A percentile compares a stretch with the other conserved stretches of the same genome.
phyloP scores from a whole-genome alignment of 306 rosid species.

The Fragaria vesca region DNA sequence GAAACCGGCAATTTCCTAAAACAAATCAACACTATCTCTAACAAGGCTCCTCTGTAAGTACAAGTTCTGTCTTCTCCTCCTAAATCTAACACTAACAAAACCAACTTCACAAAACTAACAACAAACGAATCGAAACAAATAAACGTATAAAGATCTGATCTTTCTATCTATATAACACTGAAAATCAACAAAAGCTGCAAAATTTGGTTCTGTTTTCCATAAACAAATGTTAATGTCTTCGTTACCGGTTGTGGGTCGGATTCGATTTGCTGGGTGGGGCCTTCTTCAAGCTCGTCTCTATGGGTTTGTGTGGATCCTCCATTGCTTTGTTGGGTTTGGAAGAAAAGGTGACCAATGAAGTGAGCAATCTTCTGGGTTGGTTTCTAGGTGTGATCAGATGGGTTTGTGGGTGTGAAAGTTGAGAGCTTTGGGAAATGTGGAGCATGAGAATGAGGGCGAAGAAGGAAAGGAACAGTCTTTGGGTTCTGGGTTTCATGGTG shows the following conservation, averaged over 20 bases:
- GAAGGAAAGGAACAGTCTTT: constrained; percentile 34
- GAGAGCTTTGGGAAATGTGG: constrained; percentile 29
- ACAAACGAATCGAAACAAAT: constrained; percentile 8
- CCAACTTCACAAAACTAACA: background rate
- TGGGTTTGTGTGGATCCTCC: constrained; percentile 42
- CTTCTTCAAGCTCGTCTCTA: constrained; percentile 49
- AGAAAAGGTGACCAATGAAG: constrained; percentile 33
- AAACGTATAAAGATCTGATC: constrained; percentile 27
- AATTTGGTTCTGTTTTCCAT: constrained; percentile 38
- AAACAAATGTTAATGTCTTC: constrained; percentile 11
- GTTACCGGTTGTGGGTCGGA: constrained; percentile 66
- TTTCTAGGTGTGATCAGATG: constrained; percentile 25
- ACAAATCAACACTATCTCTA: constrained; percentile 21
- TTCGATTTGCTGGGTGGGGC: constrained; percentile 66
- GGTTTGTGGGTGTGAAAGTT: constrained; percentile 32
- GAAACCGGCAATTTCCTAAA: background rate
- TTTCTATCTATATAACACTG: constrained; percentile 41
- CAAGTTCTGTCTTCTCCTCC: constrained; percentile 27
- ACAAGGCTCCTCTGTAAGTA: constrained; percentile 19
- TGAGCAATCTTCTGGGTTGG: constrained; percentile 46
- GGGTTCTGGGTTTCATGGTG: constrained; percentile 50
- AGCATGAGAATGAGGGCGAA: constrained; percentile 43
- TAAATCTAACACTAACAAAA: constrained; percentile 20
- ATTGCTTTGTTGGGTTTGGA: constrained; percentile 30
- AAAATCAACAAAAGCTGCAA: constrained; percentile 26